Conservation (phyloP, 768 basidiomycete species). For the Lactifluus rugatus region DNA sequence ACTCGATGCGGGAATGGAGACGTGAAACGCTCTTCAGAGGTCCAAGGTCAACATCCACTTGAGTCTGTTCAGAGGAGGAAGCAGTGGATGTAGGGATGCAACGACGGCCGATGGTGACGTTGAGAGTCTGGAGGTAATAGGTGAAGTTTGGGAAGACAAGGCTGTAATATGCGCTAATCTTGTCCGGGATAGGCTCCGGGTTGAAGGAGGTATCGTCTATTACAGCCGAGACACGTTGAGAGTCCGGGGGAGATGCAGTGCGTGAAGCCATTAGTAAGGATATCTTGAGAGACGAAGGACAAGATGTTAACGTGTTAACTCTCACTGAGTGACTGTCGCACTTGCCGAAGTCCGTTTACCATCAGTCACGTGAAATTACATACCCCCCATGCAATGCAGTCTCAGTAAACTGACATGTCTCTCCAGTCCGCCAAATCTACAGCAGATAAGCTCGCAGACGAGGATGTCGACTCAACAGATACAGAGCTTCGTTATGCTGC, state of each 20-base stretch:
- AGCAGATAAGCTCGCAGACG: conserved; percentile 50
- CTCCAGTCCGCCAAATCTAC: conserved; percentile 34
- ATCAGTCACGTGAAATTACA: conserved; percentile 3
- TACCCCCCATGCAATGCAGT: not conserved
- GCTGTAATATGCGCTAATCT: conserved; percentile 88
- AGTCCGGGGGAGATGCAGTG: conserved; percentile 24
- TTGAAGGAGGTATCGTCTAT: conserved; percentile 19
- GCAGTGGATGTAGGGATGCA: conserved; percentile 54
- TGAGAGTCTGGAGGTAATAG: conserved; percentile 94
- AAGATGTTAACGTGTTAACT: too few species aligned
- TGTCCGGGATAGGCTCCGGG: conserved; percentile 41
- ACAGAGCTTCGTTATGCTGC: conserved; percentile 64
- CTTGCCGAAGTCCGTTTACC: not conserved
- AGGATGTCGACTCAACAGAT: conserved; percentile 55
- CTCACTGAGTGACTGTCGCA: too few species aligned
- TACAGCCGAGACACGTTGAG: conserved; percentile 25
- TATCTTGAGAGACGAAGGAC: conserved; percentile 18
- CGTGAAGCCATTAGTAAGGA: conserved; percentile 18
- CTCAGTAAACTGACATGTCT: not conserved
- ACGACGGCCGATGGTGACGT: conserved; percentile 87
- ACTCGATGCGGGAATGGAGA: conserved; percentile 91
- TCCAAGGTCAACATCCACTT: conserved; percentile 86
- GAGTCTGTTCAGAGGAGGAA: conserved; percentile 45
- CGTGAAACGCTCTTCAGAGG: conserved; percentile 97
- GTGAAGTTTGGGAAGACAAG: conserved; percentile 91